Conservation (phyloP, 495 filamentous ascomycete genomes). For the Peziza echinospora region DNA sequence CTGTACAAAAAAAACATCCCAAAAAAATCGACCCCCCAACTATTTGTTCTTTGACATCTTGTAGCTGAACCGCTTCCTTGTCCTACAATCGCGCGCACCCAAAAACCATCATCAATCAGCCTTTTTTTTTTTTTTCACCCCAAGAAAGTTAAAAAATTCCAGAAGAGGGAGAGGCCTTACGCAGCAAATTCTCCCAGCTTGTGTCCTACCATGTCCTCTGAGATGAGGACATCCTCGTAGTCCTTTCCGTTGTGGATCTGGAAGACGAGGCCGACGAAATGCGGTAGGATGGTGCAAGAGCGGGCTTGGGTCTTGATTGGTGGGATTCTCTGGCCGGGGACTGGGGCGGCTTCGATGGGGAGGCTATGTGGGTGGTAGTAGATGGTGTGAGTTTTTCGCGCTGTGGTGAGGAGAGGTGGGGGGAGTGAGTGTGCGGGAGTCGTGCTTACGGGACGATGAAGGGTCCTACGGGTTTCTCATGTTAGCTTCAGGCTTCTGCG, state of each 20-base stretch:
- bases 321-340: slow-evolving; percentile 36
- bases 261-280: slow-evolving; percentile 84
- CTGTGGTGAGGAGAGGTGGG: background rate
- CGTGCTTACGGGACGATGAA: slow-evolving; percentile 40
- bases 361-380: slow-evolving; percentile 31
- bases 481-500: background rate
- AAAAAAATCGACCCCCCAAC: no score
- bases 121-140: background rate
- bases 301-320: slow-evolving; percentile 81
- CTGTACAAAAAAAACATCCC: no score
- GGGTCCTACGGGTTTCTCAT: slow-evolving; percentile 27
- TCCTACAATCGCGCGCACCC: no score
- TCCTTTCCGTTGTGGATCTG: slow-evolving; percentile 89
- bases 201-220: slow-evolving; percentile 95
- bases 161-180: slow-evolving; percentile 30
- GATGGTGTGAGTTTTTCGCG: slow-evolving; percentile 3
- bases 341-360: slow-evolving; percentile 35
- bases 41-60: slow-evolving; percentile 62
- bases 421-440: background rate
- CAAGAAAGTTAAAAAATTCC: background rate
- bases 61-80: slow-evolving; percentile 66
- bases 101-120: background rate
- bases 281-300: slow-evolving; percentile 80
- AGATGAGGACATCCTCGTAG: slow-evolving; percentile 71
- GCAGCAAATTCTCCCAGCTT: slow-evolving; percentile 87